phyloP scores from a whole-genome alignment of 2,329 filamentous ascomycete genomes.

The Lasiodiplodia citricola region DNA sequence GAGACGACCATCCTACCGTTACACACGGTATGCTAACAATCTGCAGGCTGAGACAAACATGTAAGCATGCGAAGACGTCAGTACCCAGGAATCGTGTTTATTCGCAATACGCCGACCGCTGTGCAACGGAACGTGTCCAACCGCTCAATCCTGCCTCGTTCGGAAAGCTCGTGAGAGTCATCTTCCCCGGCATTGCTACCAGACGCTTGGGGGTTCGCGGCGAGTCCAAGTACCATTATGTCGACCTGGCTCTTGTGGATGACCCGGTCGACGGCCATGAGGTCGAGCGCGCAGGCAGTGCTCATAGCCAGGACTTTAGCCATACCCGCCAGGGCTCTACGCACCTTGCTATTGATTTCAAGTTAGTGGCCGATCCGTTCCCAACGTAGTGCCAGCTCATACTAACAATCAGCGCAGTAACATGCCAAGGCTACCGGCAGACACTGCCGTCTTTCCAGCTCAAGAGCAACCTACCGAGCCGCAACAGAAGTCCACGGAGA shows the following conservation, averaged over 20 bases:
- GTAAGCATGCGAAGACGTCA: constrained; percentile 77
- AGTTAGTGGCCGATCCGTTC: constrained; percentile 31
- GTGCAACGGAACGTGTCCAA: constrained; percentile 90
- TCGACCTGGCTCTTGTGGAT: constrained; percentile 58
- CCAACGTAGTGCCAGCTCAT: not conserved
- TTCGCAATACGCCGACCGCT: constrained; percentile 90
- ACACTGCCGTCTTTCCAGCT: constrained; percentile 54
- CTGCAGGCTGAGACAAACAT: constrained; percentile 73
- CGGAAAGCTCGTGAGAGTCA: constrained; percentile 93
- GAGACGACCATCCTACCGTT: constrained; percentile 42
- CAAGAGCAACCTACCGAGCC: constrained; percentile 34
- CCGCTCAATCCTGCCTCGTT: constrained; percentile 97
- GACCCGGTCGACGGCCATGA: constrained; percentile 38
- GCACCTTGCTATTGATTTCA: constrained; percentile 42
- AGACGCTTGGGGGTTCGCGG: constrained; percentile 89
- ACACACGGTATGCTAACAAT: constrained; percentile 34
- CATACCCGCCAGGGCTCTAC: constrained; percentile 39
- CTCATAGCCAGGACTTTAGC: constrained; percentile 23
- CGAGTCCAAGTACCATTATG: constrained; percentile 98
- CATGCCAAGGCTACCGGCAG: constrained; percentile 53
- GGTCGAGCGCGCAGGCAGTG: constrained; percentile 23
- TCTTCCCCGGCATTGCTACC: constrained; percentile 95
- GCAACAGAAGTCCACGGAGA: constrained; percentile 37
- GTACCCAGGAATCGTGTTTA: constrained; percentile 94
- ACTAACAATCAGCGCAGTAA: constrained; percentile 35